Conservation (phyloP, 345 rosid genomes). For the Dipteronia dyeriana region DNA sequence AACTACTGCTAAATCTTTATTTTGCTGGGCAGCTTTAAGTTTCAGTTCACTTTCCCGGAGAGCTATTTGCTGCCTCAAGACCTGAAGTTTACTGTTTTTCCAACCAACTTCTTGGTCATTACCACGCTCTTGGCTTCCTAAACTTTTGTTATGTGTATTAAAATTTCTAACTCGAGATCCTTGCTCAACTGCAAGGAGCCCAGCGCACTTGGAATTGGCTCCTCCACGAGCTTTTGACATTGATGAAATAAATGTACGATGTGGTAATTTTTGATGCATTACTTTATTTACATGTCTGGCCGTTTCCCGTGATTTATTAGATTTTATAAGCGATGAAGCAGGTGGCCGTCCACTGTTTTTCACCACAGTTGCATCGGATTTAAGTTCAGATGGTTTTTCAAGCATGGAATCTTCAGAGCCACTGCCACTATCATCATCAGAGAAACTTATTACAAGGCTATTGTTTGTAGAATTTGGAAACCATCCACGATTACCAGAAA, state of each 20-base stretch:
- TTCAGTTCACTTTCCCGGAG: slow-evolving; percentile 78
- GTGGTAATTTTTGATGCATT: slow-evolving; percentile 43
- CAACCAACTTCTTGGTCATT: slow-evolving; percentile 43
- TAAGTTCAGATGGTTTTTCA: slow-evolving; percentile 32
- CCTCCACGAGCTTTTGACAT: slow-evolving; percentile 39
- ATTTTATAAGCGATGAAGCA: slow-evolving; percentile 28
- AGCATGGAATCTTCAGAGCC: slow-evolving; percentile 52
- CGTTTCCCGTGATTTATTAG: slow-evolving; percentile 36
- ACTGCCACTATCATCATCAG: slow-evolving; percentile 85
- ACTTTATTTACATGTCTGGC: slow-evolving; percentile 35
- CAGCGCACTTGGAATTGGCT: slow-evolving; percentile 35
- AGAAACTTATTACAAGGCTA: slow-evolving; percentile 90
- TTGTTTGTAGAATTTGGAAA: slow-evolving; percentile 30
- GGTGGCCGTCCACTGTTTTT: slow-evolving; percentile 39
- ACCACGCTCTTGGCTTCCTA: slow-evolving; percentile 43
- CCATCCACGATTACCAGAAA: slow-evolving; percentile 45
- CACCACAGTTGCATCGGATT: slow-evolving; percentile 26
- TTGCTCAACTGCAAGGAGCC: slow-evolving; percentile 33
- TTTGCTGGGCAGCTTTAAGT: slow-evolving; percentile 65
- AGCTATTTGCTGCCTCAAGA: slow-evolving; percentile 93
- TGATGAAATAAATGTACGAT: slow-evolving; percentile 44
- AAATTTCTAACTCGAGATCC: slow-evolving; percentile 41
- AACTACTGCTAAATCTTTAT: slow-evolving; percentile 46
- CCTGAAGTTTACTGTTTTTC: slow-evolving; percentile 58
- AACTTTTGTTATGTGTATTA: slow-evolving; percentile 36